Evolutionary conservation across 176 grass and related monocot genomes (phyloP), one percentile per base, ranked within the genome.

Genomic region (Rhynchospora tenuis): DNA sequence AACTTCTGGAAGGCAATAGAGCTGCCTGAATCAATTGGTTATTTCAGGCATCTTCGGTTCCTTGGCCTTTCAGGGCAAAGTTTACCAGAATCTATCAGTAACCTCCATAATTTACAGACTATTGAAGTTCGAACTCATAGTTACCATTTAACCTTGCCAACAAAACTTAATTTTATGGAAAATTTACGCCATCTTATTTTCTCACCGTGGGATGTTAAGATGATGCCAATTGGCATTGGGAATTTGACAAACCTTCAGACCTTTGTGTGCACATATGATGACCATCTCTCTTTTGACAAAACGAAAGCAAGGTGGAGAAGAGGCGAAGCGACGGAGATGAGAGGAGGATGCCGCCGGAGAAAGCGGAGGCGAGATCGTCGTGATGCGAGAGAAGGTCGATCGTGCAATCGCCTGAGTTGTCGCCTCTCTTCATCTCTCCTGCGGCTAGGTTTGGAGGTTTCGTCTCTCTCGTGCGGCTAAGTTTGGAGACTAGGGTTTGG

Each of bases 21-120:
- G 76, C 74, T 92, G 3, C 50, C 61, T 7, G 66, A 88, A 31
- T 29, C 16, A 69, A 29, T 90, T 16, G 47, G 52, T 62, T 65
- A 86, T 6, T 83, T 90, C 8, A 90, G 83, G 65, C 91, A 92
- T 68, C 85, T 92, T 79, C 83, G 88, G 12, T 92, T 87, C 46
- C 27, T 92, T 65, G 85, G 89, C n/a, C 72, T 92, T 6, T 61
- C 26, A 6, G 19, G 1, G 17, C 74, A n/a, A 68, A 33, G n/a
- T 82, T 84, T 92, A 24, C 88, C 83, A 15, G 64, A 83, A 0
- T 78, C 64, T 55, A 22, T 92, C 42, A 90, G 85, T n/a, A 86
- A 51, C 8, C 88, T 92, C 5, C 84, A 87, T 33, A 79, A 84
- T 55, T 81, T 92, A 52, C 79, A 77, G 24, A 86, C 83, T 67